These are phyloP conservation scores for Phytophthora pluvialis DNA, from an alignment of 352 stramenopile genomes.

Conservation along the genomic window DNA sequence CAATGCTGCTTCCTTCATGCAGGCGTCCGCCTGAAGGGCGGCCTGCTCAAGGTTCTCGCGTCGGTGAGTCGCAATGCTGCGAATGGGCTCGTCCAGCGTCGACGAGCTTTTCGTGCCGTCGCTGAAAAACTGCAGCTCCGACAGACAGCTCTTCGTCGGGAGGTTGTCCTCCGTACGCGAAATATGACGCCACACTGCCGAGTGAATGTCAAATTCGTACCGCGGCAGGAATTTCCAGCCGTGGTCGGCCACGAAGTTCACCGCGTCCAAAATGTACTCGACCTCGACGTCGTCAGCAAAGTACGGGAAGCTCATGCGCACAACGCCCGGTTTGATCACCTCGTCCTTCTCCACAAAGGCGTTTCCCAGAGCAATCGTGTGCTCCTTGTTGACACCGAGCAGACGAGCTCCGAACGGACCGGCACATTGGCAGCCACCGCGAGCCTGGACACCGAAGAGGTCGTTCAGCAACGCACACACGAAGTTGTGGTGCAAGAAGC, in stretches of 20 bases:
- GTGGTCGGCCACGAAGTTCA: conserved; percentile 93
- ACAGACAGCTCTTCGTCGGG: conserved; percentile 22
- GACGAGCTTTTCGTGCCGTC: conserved; percentile 16
- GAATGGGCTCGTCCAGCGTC: conserved; percentile 20
- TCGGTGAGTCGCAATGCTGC: conserved; percentile 27
- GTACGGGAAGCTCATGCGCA: conserved; percentile 93
- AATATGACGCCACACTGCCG: conserved; percentile 89
- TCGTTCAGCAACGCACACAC: conserved; percentile 98
- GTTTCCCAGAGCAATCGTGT: conserved; percentile 76
- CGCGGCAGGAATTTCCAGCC: conserved; percentile 94
- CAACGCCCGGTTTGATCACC: conserved; percentile 95
- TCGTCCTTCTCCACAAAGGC: conserved; percentile 91
- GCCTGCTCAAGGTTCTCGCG: conserved; percentile 37
- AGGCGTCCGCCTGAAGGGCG: conserved; percentile 22
- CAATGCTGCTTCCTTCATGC: conserved; percentile 34
- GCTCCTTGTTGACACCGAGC: conserved; percentile 85
- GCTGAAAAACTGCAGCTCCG: conserved; percentile 31
- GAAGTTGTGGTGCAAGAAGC: conserved; percentile 99
- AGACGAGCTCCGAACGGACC: conserved; percentile 94
- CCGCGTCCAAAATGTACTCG: conserved; percentile 92
- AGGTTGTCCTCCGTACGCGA: conserved; percentile 11
- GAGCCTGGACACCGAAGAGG: conserved; percentile 94
- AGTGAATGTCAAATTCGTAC: conserved; percentile 95
- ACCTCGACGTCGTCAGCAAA: conserved; percentile 84
- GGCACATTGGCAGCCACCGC: conserved; percentile 82